Base-by-base conservation (phyloP, 2,329 filamentous ascomycete species). In the Exophiala sp. region DNA sequence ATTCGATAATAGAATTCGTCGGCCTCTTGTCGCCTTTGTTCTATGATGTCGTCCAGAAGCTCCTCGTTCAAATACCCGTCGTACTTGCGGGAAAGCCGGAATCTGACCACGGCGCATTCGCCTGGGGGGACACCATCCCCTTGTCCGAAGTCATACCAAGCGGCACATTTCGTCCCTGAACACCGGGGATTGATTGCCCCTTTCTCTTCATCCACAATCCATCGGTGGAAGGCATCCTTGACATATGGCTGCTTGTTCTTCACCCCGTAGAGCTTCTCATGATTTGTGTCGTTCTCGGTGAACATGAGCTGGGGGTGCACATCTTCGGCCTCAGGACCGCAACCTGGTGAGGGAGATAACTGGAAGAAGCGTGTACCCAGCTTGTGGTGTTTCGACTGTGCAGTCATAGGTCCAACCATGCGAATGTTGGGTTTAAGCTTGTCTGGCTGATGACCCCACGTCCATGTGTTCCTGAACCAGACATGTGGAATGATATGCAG, bases 391-490 rank as follows among this genome's bases (percentile, higher is more conserved):
- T 79, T 81, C n/a, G 88, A 86, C 63, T 86, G 82, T 48, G 82
- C 83, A 47, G 83, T 77, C 41, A 83, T 82, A 22, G 85, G 80
- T 19, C 75, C 78, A 21, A 82, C 71, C 56, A 81, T 76, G 44
- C 76, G 73, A 55, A 96, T 85, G n/a, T 76, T 81, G 0, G 91
- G 93, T 70, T 94, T 95, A 66, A 83, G 82, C 43, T 85, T 80
- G 23, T 76, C 73, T 9, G 81, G 67, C 63, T 95, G 87, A 56
- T 85, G 80, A 18, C 90, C 91, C 91, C 91, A 97, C 32, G 86
- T 81, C 93, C 93, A 97, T 2, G 90, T 96, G 68, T 97, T 97
- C 58, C 91, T 82, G 74, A 96, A 97, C 88, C 90, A 96, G 45
- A 95, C 81, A 53, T 97, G 93, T 7, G 91, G 91, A 37, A 96